A percentile compares a stretch with the other conserved stretches of the same genome.
phyloP scores from a whole-genome alignment of 78 protist genomes.

The Capsaspora owczarzaki region DNA sequence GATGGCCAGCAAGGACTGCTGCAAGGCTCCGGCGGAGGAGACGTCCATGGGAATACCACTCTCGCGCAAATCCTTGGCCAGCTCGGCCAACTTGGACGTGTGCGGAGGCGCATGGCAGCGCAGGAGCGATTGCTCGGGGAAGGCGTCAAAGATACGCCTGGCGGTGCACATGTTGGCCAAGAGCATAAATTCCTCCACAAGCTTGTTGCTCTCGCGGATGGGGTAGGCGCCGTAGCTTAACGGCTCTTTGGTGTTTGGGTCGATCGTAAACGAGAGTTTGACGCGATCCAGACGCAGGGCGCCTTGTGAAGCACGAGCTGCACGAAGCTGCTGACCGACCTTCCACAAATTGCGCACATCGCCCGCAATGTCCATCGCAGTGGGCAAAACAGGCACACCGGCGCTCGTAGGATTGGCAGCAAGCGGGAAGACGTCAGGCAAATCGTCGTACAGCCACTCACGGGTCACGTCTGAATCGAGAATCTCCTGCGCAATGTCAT shows the following conservation, averaged over 20 bases:
- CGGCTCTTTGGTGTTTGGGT: background rate
- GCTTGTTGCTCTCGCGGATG: constrained; percentile 32
- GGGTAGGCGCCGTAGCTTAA: background rate
- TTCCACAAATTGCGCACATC: background rate
- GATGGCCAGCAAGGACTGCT: background rate
- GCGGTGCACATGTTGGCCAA: constrained; percentile 90
- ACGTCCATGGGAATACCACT: background rate
- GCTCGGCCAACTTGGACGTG: constrained; percentile 1
- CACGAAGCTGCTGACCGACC: background rate
- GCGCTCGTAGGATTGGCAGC: too few relatives aligned
- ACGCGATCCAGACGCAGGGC: background rate
- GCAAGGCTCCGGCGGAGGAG: background rate
- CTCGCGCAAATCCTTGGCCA: background rate
- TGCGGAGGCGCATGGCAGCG: constrained; percentile 79
- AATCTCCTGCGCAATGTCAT: constrained; percentile 33
- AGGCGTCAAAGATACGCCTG: constrained; percentile 25
- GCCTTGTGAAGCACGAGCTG: constrained; percentile 16
- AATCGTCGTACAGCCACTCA: background rate
- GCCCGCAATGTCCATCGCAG: background rate
- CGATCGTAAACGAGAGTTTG: background rate
- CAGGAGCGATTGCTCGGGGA: constrained; percentile 69
- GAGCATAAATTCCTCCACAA: constrained; percentile 92
- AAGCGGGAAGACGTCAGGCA: background rate
- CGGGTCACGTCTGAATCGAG: background rate
- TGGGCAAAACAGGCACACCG: too few relatives aligned